Percentiles rank a stretch among this genome's conserved stretches.
Conservation (phyloP, 805 yeast genomes). For the Yamadazyma philogaea region DNA sequence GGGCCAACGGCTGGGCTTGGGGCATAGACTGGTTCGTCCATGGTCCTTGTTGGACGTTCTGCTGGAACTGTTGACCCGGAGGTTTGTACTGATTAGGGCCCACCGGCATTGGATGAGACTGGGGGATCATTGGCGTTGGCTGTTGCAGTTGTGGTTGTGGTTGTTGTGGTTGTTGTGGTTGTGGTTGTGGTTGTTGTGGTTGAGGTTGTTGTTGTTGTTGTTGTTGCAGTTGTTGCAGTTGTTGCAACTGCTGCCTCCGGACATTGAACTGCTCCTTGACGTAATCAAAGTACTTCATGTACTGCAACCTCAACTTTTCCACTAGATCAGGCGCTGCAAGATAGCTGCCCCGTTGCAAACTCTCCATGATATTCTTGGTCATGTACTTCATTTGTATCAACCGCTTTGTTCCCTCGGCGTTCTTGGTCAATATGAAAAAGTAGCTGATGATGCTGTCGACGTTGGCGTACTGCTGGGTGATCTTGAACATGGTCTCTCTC, state of each 20-base stretch:
- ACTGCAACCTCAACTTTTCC: slow-evolving; percentile 67
- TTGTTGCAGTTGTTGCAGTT: slow-evolving; percentile 1
- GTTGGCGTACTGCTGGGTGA: slow-evolving; percentile 59
- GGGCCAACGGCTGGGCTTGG: slow-evolving; percentile 10
- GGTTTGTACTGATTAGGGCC: slow-evolving; percentile 2
- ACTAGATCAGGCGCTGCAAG: slow-evolving; percentile 71
- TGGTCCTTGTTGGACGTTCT: slow-evolving; percentile 3
- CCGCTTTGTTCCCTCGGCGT: slow-evolving; percentile 70
- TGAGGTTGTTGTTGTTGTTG: slow-evolving; percentile 2
- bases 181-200: slow-evolving; percentile 2
- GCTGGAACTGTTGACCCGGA: neutral
- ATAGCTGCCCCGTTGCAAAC: slow-evolving; percentile 59
- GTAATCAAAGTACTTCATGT: slow-evolving; percentile 69
- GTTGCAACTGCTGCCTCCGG: slow-evolving; percentile 34
- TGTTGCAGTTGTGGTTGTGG: neutral
- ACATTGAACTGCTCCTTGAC: slow-evolving; percentile 59
- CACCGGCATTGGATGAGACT: neutral
- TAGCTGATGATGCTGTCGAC: slow-evolving; percentile 77
- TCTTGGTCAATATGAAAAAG: slow-evolving; percentile 71
- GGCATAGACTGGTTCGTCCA: slow-evolving; percentile 10
- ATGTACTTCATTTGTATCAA: slow-evolving; percentile 75
- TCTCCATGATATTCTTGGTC: slow-evolving; percentile 73
- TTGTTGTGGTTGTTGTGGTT: slow-evolving; percentile 5
- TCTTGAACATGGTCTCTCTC: slow-evolving; percentile 49
- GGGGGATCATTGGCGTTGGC: neutral